Percentiles rank a stretch among this genome's conserved stretches.
These are phyloP conservation scores for Pseudoturritis turrita DNA, from an alignment of 345 rosid species.

Conservation along the genomic window DNA sequence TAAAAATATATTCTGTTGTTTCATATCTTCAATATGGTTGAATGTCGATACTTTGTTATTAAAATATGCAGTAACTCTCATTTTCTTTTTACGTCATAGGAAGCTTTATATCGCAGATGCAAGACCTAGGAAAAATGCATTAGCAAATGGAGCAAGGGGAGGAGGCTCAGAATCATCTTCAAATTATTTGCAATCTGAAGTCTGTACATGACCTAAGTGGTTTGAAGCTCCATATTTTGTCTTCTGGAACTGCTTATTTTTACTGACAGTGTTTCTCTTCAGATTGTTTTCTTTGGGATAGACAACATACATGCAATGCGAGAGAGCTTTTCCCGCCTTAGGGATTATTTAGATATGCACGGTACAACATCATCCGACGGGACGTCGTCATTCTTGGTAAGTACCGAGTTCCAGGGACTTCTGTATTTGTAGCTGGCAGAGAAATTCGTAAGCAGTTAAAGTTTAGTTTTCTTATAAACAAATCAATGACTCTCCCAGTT, in stretches of 20 bases:
- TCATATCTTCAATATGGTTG: constrained; percentile 10
- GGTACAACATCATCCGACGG: constrained; percentile 97
- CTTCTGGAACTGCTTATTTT: constrained; percentile 11
- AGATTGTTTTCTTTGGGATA: constrained; percentile 97
- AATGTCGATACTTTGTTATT: not conserved
- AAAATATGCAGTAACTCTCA: not conserved
- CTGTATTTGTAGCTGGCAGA: not conserved
- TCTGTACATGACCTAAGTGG: constrained; percentile 32
- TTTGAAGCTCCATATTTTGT: constrained; percentile 18
- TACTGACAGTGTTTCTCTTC: constrained; percentile 22
- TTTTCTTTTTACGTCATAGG: constrained; percentile 41
- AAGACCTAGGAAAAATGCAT: constrained; percentile 96
- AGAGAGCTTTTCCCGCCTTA: constrained; percentile 92
- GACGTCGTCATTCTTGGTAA: constrained; percentile 89
- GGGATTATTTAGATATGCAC: constrained; percentile 94
- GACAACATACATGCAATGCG: constrained; percentile 99
- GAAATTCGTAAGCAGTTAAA: not conserved
- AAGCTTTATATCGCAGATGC: constrained; percentile 98
- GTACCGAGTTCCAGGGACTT: constrained; percentile 23
- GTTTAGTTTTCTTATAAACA: not conserved
- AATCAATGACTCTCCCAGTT: not conserved
- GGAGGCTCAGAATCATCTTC: constrained; percentile 99
- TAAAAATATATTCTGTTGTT: not conserved
- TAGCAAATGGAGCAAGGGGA: constrained; percentile 99
- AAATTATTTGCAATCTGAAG: constrained; percentile 94